These are phyloP conservation scores for Kodamaea neixiangensis DNA, from an alignment of 805 yeast species.

Conservation along the genomic window DNA sequence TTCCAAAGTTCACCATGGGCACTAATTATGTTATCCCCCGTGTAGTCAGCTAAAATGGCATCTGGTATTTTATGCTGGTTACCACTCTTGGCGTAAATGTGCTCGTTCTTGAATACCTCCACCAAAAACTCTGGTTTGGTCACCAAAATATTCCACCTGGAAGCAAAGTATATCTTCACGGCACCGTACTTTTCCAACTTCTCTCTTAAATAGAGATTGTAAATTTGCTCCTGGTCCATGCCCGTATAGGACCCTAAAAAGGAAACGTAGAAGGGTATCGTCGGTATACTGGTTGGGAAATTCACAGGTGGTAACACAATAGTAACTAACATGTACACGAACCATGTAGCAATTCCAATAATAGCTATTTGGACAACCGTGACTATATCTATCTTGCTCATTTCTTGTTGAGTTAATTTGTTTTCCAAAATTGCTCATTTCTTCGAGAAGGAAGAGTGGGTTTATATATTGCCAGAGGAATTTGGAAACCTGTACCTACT, in stretches of 20 bases:
- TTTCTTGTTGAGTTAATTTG: not conserved
- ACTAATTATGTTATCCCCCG: constrained; percentile 63
- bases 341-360: not conserved
- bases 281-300: constrained; percentile 57
- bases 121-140: constrained; percentile 48
- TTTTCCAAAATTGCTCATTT: not conserved
- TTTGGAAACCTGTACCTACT: too few relatives aligned
- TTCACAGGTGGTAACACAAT: constrained; percentile 48
- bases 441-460: not conserved
- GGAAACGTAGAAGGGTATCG: constrained; percentile 61
- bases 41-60: constrained; percentile 53
- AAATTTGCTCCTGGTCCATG: constrained; percentile 52
- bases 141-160: constrained; percentile 61
- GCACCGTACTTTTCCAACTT: constrained; percentile 56
- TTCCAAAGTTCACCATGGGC: constrained; percentile 58
- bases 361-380: constrained; percentile 1
- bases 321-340: constrained; percentile 3
- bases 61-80: constrained; percentile 59
- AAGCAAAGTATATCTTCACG: constrained; percentile 59
- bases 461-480: not conserved
- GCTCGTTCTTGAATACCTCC: constrained; percentile 51
- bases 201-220: constrained; percentile 41
- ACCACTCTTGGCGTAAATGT: constrained; percentile 57
- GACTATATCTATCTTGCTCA: not conserved
- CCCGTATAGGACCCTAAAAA: constrained; percentile 46